Percentiles rank a stretch among this genome's conserved stretches.
These are phyloP conservation scores for Ramaria sp. DNA, from an alignment of 768 basidiomycete genomes.

Conservation along the genomic window DNA sequence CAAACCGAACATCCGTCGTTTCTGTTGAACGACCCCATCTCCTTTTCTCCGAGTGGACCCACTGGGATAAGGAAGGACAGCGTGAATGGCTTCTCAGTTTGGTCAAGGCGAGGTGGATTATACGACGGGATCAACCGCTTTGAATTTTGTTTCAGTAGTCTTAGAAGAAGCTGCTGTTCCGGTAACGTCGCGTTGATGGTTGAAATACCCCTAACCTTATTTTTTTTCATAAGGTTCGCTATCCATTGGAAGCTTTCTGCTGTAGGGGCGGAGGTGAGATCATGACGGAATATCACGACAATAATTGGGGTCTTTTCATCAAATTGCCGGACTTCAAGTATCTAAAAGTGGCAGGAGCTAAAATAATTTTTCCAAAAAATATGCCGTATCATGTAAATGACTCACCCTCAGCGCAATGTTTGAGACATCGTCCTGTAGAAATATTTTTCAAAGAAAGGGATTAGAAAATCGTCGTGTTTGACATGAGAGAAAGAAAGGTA, in stretches of 20 bases:
- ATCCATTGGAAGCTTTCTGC: no score
- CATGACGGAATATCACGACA: neutral
- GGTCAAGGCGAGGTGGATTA: constrained; percentile 13
- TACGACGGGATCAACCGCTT: constrained; percentile 21
- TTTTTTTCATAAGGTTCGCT: no score
- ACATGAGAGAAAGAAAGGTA: no score
- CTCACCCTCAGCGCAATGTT: no score
- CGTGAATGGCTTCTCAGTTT: constrained; percentile 18
- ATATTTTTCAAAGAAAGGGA: no score
- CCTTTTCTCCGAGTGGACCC: constrained; percentile 24
- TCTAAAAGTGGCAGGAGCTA: no score
- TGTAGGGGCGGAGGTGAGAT: no score
- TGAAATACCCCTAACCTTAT: no score
- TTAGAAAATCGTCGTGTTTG: no score
- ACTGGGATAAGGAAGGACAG: constrained; percentile 28
- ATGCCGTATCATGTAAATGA: no score
- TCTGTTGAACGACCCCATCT: constrained; percentile 25
- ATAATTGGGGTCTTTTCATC: neutral
- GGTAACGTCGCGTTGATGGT: constrained; percentile 11
- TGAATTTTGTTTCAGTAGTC: constrained; percentile 22
- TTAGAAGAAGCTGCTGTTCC: constrained; percentile 24
- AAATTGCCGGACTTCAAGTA: neutral
- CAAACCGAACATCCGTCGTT: constrained; percentile 29
- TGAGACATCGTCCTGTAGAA: no score
- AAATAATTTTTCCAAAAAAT: no score